Base-by-base conservation (phyloP, 441 rosid species). In the Gossypium schwendimanii region DNA sequence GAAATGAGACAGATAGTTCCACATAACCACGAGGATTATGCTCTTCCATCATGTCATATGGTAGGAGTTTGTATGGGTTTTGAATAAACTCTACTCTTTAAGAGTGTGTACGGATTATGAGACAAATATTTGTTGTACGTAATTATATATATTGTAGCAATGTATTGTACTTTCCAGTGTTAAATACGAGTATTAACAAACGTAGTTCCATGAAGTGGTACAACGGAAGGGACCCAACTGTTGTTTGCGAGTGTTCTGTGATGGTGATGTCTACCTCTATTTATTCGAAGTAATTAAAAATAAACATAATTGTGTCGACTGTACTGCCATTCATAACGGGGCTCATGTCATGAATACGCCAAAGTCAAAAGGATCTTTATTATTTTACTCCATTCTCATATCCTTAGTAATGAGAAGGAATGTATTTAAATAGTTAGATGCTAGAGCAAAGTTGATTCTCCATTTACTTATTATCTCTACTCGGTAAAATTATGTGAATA, bases 1-100 rank as follows among this genome's bases (percentile, higher is more conserved):
- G 77, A 82, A 83, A 80, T 82, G 77, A 81, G 23, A n/a, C 55
- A 36, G 24, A 65, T 61, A 33, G 23, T 63, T 49, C 10, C 11
- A 31, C 61, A 18, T n/a, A 18, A 2, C 39, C 1, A 44, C 71
- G 61, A 18, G 26, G 50, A 63, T 44, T 52, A 1, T 11, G 31
- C 41, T 28, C 45, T 55, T 6, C 21, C 10, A 10, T 44, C 12
- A 49, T 44, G 12, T 18, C 9, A 14, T 12, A 14, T 20, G 36
- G 14, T 12, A 44, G 36, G 36, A 21, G 39, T 47, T 23, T 47
- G 57, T 66, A 66, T 7, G 70, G 39, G n/a, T 23, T 15, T 23
- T n/a, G 39, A 47, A 47, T 66, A 18, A 47, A 45, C 41, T 24
- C 8, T 7, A 14, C 1, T 7, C 23, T 3, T 23, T 64, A 11